Conservation (phyloP, 2,329 filamentous ascomycete species). For the Penicillium capsulatum region DNA sequence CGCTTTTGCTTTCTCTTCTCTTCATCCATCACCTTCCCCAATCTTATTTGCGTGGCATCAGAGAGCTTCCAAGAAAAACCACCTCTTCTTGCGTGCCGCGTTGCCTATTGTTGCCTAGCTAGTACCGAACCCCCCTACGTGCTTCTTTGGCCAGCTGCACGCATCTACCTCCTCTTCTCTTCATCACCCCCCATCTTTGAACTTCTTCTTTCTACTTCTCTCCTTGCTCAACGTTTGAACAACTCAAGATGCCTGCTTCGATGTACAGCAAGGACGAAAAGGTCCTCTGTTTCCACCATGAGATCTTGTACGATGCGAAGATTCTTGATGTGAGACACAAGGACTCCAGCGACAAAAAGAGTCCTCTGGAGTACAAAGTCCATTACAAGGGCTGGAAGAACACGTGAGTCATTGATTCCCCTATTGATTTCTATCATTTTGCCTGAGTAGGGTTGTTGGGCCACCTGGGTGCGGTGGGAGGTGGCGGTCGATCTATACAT, state of each 20-base stretch:
- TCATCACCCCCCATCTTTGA: not conserved
- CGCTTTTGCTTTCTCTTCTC: too few relatives aligned
- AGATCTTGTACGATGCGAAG: constrained; percentile 96
- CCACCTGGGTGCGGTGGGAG: not conserved
- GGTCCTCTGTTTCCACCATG: constrained; percentile 94
- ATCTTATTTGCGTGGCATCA: too few relatives aligned
- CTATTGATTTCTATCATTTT: not conserved
- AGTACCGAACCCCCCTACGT: too few relatives aligned
- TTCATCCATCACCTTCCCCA: too few relatives aligned
- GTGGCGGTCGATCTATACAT: not conserved
- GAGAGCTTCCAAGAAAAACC: too few relatives aligned
- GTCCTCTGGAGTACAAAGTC: constrained; percentile 80
- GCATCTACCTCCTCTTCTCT: not conserved
- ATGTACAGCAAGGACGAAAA: constrained; percentile 73
- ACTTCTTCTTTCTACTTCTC: not conserved
- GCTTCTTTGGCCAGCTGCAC: not conserved
- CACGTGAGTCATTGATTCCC: constrained; percentile 57
- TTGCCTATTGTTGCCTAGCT: too few relatives aligned
- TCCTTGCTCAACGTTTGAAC: not conserved
- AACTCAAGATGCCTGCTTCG: constrained; percentile 55
- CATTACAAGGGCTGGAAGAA: constrained; percentile 99
- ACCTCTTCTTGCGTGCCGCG: too few relatives aligned
- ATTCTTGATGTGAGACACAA: constrained; percentile 71
- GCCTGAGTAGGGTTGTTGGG: not conserved
- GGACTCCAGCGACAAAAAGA: constrained; percentile 63